phyloP scores from a whole-genome alignment of 805 yeast species.

The Ogataea henricii region DNA sequence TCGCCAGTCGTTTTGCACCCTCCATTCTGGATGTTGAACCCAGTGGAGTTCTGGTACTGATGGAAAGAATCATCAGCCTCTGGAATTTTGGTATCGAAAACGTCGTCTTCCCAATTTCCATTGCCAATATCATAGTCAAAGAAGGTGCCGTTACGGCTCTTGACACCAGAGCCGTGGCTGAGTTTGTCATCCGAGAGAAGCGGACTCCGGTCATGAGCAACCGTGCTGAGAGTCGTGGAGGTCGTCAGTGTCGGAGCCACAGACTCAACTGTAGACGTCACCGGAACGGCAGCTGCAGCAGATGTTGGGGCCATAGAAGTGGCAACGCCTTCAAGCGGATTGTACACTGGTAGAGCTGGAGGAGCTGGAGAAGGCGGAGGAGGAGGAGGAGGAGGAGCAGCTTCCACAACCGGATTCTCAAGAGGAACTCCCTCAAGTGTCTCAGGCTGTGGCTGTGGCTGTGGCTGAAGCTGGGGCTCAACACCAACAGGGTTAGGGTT shows the following conservation, averaged over 20 bases:
- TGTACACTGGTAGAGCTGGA: background rate
- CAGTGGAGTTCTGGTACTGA: conserved; percentile 21
- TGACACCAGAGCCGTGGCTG: background rate
- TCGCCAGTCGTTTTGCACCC: conserved; percentile 13
- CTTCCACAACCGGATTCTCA: too few species aligned
- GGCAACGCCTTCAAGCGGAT: background rate
- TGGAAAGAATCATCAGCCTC: conserved; percentile 13
- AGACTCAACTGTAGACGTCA: background rate
- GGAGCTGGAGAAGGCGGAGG: background rate
- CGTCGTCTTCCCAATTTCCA: background rate
- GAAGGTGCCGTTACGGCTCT: background rate
- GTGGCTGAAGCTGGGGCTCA: background rate
- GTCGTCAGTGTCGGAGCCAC: background rate
- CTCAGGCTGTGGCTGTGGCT: background rate
- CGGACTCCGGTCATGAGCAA: background rate
- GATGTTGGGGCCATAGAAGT: background rate
- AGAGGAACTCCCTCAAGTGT: too few species aligned
- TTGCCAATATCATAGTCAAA: conserved; percentile 1
- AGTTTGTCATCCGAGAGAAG: background rate
- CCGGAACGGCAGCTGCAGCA: background rate
- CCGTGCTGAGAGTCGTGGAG: conserved; percentile 1
- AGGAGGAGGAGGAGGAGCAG: background rate
- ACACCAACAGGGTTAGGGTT: background rate
- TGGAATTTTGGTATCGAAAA: background rate
- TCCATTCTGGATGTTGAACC: conserved; percentile 12